These are phyloP conservation scores for Trichocomaceae sp. DNA, from an alignment of 2,329 filamentous ascomycete genomes.

Conservation along the genomic window DNA sequence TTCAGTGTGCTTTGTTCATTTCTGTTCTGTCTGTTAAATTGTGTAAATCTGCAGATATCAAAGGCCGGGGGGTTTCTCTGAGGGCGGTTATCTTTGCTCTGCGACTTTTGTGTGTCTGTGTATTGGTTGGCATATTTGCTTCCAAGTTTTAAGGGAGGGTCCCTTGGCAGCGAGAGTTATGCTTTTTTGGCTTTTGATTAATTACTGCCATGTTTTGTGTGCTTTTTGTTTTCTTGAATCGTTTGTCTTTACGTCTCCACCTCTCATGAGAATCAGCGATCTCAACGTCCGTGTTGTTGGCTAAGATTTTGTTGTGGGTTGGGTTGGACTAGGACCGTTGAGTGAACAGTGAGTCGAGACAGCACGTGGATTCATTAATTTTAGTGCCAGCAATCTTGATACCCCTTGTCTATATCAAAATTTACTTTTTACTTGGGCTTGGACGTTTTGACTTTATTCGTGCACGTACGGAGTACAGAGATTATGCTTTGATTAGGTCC, in stretches of 20 bases:
- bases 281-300: not conserved
- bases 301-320: not conserved
- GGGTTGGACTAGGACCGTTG: not conserved
- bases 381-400: not conserved
- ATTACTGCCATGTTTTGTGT: not conserved
- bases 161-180: not conserved
- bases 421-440: not conserved
- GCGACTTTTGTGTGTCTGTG: not conserved
- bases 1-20: not conserved
- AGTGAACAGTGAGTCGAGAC: not conserved
- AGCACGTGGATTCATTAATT: not conserved
- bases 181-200: not conserved
- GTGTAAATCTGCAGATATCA: not conserved
- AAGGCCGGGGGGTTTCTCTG: not conserved
- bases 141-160: not conserved
- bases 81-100: not conserved
- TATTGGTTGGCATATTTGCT: not conserved
- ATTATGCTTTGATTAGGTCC: not conserved
- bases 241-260: not conserved
- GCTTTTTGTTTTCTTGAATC: not conserved
- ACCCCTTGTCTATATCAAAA: not conserved
- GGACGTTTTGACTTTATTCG: not conserved
- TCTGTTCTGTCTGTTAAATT: not conserved
- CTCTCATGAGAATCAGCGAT: not conserved
- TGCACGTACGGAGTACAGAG: too few relatives aligned